These are phyloP conservation scores for Polytrichum commune DNA, from an alignment of 225 moss, liverwort and hornwort genomes.

Conservation along the genomic window DNA sequence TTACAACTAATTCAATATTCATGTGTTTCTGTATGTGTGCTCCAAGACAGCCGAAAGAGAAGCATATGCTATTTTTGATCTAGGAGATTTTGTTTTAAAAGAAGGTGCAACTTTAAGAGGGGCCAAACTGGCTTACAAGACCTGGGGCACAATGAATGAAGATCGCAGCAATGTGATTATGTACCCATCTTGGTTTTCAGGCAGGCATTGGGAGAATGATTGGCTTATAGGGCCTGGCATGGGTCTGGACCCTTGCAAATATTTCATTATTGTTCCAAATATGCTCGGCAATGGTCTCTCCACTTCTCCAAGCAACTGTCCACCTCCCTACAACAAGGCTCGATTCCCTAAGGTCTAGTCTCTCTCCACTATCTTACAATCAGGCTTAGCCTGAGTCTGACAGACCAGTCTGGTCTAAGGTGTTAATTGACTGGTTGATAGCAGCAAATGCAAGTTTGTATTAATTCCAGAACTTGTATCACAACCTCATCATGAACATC, in stretches of 20 bases:
- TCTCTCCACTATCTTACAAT: neutral
- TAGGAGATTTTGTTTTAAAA: conserved; percentile 46
- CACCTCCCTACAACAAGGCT: conserved; percentile 64
- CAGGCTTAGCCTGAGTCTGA: too few species aligned
- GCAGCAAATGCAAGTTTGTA: neutral
- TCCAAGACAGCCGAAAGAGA: conserved; percentile 58
- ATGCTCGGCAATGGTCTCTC: conserved; percentile 66
- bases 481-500: too few species aligned
- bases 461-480: too few species aligned
- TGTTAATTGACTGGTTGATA: neutral
- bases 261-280: conserved; percentile 65
- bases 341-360: conserved; percentile 58
- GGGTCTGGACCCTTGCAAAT: conserved; percentile 57
- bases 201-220: conserved; percentile 67
- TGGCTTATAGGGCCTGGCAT: conserved; percentile 66
- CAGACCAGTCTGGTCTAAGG: too few species aligned
- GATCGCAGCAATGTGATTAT: conserved; percentile 58
- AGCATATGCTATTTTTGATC: conserved; percentile 45
- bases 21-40: conserved; percentile 16
- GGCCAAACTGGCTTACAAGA: conserved; percentile 61
- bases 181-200: conserved; percentile 55
- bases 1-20: conserved; percentile 1
- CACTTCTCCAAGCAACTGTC: conserved; percentile 61
- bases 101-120: conserved; percentile 61
- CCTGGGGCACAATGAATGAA: conserved; percentile 58